Base-by-base conservation (phyloP, 139 green algal species). In the Coelastrella sp. region DNA sequence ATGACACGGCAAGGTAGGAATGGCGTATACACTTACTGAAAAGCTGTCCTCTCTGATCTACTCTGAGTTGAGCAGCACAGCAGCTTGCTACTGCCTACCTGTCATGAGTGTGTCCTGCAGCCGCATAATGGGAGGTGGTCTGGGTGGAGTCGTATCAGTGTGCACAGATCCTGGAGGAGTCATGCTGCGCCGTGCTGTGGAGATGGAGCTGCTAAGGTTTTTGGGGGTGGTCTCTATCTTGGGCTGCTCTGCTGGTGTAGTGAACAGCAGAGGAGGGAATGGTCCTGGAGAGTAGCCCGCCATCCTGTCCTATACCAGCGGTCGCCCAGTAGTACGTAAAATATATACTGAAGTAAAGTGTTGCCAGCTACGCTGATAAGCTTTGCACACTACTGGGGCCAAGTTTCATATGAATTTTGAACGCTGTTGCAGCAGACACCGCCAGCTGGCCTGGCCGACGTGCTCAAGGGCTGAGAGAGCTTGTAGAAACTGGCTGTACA, bases 121-220 rank as follows among this genome's bases (percentile, higher is more conserved):
- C 20, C 87, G 61, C 87, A 82, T 80, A 78, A 91, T 91, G 3
- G 93, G 93, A 19, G 91, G 91, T 5, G 91, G 91, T 5, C 89
- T n/a, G 11, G 88, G 92, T 6, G 93, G 92, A 7, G 90, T 92
- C 14, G 80, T 88, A 58, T 94, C 92, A 16, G 90, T 93, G 14
- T 92, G 90, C 17, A 91, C 73, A n/a, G 65, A 86, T 66, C 91
- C 88, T 65, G 87, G 87, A 3, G 87, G 77, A 23, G 87, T 91
- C 7, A 93, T 73, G 19, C 83, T 79, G 47, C 81, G 86, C 14
- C 86, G 66, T 22, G 90, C 73, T 17, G 86, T 92, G 2, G 75
- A 76, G 54, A 90, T 89, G 11, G 76, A 89, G 88, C 85, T 92
- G 59, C 68, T 61, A 6, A 83, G 71, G n/a, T n/a, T 54, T 32